Conservation (phyloP, 495 filamentous ascomycete species). For the Aspergillus funiculosus region DNA sequence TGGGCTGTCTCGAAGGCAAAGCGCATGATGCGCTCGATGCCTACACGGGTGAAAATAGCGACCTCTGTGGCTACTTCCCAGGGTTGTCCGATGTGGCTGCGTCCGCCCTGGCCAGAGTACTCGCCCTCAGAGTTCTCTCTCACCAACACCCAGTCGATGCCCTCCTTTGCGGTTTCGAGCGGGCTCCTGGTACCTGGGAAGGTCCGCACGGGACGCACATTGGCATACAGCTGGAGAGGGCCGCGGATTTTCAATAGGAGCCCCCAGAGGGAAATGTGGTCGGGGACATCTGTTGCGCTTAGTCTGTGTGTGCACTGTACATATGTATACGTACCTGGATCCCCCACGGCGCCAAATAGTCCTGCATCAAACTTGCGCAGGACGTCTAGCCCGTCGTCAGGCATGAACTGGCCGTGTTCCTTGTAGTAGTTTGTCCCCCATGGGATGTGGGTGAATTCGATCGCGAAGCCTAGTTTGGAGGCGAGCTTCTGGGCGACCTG, state of each 20-base stretch:
- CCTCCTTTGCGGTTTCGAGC: conserved; percentile 34
- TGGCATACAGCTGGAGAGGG: conserved; percentile 50
- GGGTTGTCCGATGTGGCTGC: conserved; percentile 42
- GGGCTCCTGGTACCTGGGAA: conserved; percentile 46
- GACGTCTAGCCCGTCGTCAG: conserved; percentile 44
- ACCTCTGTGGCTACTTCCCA: conserved; percentile 52
- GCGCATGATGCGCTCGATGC: conserved; percentile 50
- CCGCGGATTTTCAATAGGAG: conserved; percentile 50
- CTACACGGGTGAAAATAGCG: conserved; percentile 50
- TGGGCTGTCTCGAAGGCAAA: conserved; percentile 51
- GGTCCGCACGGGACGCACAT: conserved; percentile 47
- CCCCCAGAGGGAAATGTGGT: conserved; percentile 53
- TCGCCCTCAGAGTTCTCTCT: conserved; percentile 55
- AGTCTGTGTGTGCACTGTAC: neutral
- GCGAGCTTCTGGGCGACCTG: conserved; percentile 41
- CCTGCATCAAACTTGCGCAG: conserved; percentile 49
- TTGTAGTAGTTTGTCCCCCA: conserved; percentile 52
- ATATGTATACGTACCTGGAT: conserved; percentile 36
- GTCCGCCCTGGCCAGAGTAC: conserved; percentile 51
- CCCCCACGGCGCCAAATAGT: conserved; percentile 53
- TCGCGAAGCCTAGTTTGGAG: conserved; percentile 37
- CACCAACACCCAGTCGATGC: conserved; percentile 52
- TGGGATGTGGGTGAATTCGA: conserved; percentile 45
- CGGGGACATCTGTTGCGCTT: conserved; percentile 42
- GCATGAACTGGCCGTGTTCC: conserved; percentile 46